Conservation (phyloP, 345 rosid genomes). For the Tarenaya hassleriana region DNA sequence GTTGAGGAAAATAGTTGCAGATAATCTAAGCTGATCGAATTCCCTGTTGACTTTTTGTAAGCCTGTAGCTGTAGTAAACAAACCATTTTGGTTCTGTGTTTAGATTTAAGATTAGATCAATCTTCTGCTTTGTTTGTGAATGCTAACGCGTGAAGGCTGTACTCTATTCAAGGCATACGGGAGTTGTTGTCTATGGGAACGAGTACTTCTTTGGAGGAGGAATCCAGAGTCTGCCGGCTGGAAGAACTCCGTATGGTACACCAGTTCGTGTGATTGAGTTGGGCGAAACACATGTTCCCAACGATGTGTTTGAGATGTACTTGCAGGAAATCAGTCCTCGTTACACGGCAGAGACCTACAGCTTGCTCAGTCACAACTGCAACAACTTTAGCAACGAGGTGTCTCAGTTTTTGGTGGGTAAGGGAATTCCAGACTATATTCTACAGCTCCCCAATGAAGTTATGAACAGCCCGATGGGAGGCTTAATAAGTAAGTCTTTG, state of each 20-base stretch:
- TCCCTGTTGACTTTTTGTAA: too few relatives aligned
- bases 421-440: constrained; percentile 74
- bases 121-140: too few relatives aligned
- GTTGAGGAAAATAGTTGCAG: too few relatives aligned
- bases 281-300: constrained; percentile 76
- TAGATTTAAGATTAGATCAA: too few relatives aligned
- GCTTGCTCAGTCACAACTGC: constrained; percentile 78
- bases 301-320: constrained; percentile 86
- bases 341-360: constrained; percentile 77
- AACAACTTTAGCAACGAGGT: constrained; percentile 93
- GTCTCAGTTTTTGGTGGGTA: constrained; percentile 82
- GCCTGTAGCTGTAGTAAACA: too few relatives aligned
- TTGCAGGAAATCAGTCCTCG: constrained; percentile 81
- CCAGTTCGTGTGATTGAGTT: constrained; percentile 63
- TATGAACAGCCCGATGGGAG: constrained; percentile 91
- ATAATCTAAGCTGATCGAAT: too few relatives aligned
- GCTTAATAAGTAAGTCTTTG: constrained; percentile 63
- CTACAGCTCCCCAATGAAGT: constrained; percentile 83
- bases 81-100: too few relatives aligned
- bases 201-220: constrained; percentile 95
- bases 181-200: constrained; percentile 67
- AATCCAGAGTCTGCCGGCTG: constrained; percentile 57
- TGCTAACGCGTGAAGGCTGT: too few relatives aligned
- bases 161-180: constrained; percentile 70
- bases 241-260: constrained; percentile 70